These are phyloP conservation scores for Dittrichia graveolens DNA, from an alignment of 129 eudicot genomes.

Conservation along the genomic window DNA sequence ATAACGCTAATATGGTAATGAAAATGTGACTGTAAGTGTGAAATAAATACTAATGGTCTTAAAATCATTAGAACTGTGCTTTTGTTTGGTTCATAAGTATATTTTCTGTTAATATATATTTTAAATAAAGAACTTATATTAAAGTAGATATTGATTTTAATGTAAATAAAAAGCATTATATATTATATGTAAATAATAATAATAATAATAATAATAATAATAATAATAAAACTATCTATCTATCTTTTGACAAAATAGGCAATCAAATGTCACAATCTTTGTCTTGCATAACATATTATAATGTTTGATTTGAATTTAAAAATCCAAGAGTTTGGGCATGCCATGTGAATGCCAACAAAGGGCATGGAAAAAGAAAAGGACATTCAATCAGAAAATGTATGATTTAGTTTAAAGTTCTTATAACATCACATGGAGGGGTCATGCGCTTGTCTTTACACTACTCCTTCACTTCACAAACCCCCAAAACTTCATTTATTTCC, in stretches of 20 bases:
- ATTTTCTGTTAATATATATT: no score
- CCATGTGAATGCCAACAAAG: conserved; percentile 47
- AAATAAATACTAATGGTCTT: no score
- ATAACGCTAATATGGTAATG: no score
- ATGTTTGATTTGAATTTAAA: conserved; percentile 17
- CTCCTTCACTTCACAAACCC: conserved; percentile 8
- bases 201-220: not conserved
- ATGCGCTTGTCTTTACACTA: conserved; percentile 26
- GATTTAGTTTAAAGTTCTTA: conserved; percentile 44
- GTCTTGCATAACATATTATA: conserved; percentile 18
- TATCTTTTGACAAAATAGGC: conserved; percentile 12
- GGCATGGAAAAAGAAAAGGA: conserved; percentile 44
- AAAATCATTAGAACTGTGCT: no score
- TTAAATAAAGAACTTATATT: no score
- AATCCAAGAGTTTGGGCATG: conserved; percentile 35
- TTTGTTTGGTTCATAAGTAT: no score
- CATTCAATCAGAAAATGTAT: conserved; percentile 43
- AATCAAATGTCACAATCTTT: conserved; percentile 33
- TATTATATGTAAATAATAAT: no score
- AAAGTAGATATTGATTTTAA: no score
- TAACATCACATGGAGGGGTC: conserved; percentile 49
- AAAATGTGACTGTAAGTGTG: no score
- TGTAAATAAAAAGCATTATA: no score
- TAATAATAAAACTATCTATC: not conserved
- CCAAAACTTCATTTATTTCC: not conserved